A percentile compares a stretch with the other conserved stretches of the same genome.
Conservation (phyloP, 2,329 filamentous ascomycete genomes). For the Botrytis pseudocinerea region DNA sequence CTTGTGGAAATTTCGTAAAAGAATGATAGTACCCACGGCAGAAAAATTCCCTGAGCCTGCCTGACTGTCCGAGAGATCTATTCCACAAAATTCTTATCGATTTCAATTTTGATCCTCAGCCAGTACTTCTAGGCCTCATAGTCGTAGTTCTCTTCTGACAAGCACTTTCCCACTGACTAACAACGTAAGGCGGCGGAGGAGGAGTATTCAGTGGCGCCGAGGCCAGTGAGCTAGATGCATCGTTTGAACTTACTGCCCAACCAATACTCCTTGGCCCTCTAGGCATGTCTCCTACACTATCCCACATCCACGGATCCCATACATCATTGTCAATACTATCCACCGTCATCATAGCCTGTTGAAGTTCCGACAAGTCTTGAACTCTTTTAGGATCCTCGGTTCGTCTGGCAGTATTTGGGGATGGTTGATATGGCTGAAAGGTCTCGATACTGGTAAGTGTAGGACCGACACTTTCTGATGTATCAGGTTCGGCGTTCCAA, state of each 20-base stretch:
- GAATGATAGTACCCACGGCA: not conserved
- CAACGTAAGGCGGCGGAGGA: conserved; percentile 36
- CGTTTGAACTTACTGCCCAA: conserved; percentile 38
- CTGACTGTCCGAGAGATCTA: too few relatives aligned
- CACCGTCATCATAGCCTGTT: conserved; percentile 42
- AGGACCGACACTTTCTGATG: conserved; percentile 5
- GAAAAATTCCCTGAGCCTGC: not conserved
- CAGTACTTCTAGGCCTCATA: conserved; percentile 31
- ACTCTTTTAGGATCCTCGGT: conserved; percentile 38
- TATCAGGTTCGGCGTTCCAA: conserved; percentile 25
- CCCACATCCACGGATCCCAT: conserved; percentile 37
- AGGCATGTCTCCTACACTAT: conserved; percentile 33
- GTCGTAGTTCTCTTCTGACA: conserved; percentile 13
- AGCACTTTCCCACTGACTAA: conserved; percentile 36
- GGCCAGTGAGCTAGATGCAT: conserved; percentile 15
- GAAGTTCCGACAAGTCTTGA: conserved; percentile 36
- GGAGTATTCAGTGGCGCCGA: conserved; percentile 1
- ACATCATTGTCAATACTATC: conserved; percentile 36
- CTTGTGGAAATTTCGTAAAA: not conserved
- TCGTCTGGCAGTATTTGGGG: conserved; percentile 24
- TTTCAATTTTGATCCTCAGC: conserved; percentile 15
- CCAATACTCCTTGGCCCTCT: conserved; percentile 38
- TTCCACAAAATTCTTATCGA: not conserved
- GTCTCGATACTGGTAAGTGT: not conserved
- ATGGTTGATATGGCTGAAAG: not conserved